Evolutionary conservation across 345 rosid species (phyloP), one percentile per base, ranked within the genome.

Genomic region (Eucalyptus pauciflora): DNA sequence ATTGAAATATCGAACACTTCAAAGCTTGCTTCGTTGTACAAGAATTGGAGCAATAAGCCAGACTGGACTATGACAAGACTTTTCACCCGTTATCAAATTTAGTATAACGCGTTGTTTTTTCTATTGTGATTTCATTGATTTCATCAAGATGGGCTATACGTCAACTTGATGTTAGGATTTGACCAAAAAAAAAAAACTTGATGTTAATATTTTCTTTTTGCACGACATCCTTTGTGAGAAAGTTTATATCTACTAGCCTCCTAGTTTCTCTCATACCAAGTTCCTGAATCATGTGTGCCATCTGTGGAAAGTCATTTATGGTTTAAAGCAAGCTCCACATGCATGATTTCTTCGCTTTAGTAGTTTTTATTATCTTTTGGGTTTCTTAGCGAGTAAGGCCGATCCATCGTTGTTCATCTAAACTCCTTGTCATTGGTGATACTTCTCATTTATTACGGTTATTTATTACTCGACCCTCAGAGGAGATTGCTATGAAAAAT

Each of bases 351-450:
- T 56, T 56, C 13, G 0, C 29, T 56, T 56, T 56, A 0, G 62
- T 25, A 56, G 29, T 24, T 56, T 56, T 56, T 24, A 56, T 56
- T 56, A 56, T 56, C 62, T 56, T 56, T 24, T 56, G 29, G 62
- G 62, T 56, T 56, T 24, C 62, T 56, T 56, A 56, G 29, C 5
- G 1, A 24, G 62, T 56, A 12, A 56, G 29, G 29, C 2, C 27
- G 0, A 56, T 56, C 29, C 1, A 0, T 56, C 29, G 1, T 56
- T 22, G 6, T 56, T 56, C 4, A 1, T 56, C 62, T 22, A 0
- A 56, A 22, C 5, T 56, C 62, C 62, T 24, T 24, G 29, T 56
- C 62, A 56, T 22, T 56, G 2, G 62, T 56, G 62, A 56, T 56
- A 1, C 29, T 56, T 56, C 29, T 56, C 29, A 24, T 56, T 56